Evolutionary conservation across 2,329 filamentous ascomycete genomes (phyloP), one percentile per base, ranked within the genome.

Genomic region (Ascomycota sp.): DNA sequence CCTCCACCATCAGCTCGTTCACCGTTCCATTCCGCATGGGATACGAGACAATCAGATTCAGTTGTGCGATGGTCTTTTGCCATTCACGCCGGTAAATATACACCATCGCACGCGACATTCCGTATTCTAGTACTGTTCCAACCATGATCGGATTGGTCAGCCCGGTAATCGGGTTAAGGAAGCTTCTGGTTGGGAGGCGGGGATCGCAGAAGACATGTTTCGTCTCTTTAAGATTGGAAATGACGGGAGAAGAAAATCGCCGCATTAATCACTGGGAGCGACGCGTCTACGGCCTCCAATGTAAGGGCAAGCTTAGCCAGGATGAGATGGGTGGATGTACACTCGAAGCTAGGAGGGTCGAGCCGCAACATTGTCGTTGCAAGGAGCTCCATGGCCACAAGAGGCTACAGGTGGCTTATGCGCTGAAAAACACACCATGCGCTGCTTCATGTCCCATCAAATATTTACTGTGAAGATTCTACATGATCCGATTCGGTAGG

Each of bases 1-100:
- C 80, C 42, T 92, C 82, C 4, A 78, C 62, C 76, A 89, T 89
- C 33, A 91, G 64, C 49, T 72, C 75, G 51, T 76, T 86, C 9
- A 71, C 61, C 27, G 69, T 63, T 26, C 62, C 58, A 13, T 72
- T 73, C 34, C 59, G 62, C 0, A 64, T 60, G 1, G 83, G 80
- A 37, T 74, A 72, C 3, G 73, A 68, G 27, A 92, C 59, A 30
- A 70, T 66, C 37, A 68, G 62, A 42, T 72, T 68, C 24, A 83
- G 61, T 25, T 72, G 70, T 28, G 62, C 61, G 11, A 63, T 54
- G 0, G 77, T 75, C 37, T 64, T 66, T 12, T 53, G 47, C 76
- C 77, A 84, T 39, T 70, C 54, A 37, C 65, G 59, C 33, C 61
- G 51, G 2, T 62, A 59, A 45, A 75, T 69, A 47, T 72, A 76